These are phyloP conservation scores for Sisymbrium irio DNA, from an alignment of 345 rosid genomes.

Conservation along the genomic window DNA sequence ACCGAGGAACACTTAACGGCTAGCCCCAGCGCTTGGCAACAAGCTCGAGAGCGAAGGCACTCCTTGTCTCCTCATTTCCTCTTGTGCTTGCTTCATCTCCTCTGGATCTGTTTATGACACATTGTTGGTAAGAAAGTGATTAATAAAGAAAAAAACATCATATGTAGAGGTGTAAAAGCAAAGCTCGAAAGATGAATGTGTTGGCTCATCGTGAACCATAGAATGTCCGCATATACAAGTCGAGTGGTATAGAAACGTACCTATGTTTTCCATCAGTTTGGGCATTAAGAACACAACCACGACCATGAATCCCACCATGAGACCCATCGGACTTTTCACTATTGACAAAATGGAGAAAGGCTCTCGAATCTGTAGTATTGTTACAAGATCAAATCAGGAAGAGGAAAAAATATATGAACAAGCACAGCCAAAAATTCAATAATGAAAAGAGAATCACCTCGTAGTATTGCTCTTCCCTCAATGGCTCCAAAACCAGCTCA, in stretches of 20 bases:
- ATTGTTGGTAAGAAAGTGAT: not conserved
- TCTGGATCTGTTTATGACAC: slow-evolving; percentile 71
- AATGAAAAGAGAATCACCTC: slow-evolving; percentile 53
- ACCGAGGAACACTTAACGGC: slow-evolving; percentile 27
- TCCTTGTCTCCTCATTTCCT: slow-evolving; percentile 94
- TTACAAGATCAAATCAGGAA: slow-evolving; percentile 7
- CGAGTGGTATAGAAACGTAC: slow-evolving; percentile 35
- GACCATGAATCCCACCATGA: slow-evolving; percentile 96
- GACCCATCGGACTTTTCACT: slow-evolving; percentile 97
- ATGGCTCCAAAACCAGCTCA: slow-evolving; percentile 88
- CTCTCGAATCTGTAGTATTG: slow-evolving; percentile 66
- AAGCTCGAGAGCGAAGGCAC: slow-evolving; percentile 84
- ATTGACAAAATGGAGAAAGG: slow-evolving; percentile 80
- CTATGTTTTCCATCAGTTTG: slow-evolving; percentile 91
- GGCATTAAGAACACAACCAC: slow-evolving; percentile 94
- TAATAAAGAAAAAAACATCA: not conserved
- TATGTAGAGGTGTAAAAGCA: not conserved
- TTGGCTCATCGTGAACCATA: not conserved
- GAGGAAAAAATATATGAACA: not conserved
- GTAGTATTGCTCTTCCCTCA: slow-evolving; percentile 76
- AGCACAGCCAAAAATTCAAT: slow-evolving; percentile 8
- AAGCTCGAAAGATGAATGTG: not conserved
- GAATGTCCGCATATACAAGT: not conserved
- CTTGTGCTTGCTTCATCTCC: slow-evolving; percentile 89
- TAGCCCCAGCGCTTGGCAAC: slow-evolving; percentile 44